phyloP scores from a whole-genome alignment of 495 filamentous ascomycete species.

The Penicillium silybi region DNA sequence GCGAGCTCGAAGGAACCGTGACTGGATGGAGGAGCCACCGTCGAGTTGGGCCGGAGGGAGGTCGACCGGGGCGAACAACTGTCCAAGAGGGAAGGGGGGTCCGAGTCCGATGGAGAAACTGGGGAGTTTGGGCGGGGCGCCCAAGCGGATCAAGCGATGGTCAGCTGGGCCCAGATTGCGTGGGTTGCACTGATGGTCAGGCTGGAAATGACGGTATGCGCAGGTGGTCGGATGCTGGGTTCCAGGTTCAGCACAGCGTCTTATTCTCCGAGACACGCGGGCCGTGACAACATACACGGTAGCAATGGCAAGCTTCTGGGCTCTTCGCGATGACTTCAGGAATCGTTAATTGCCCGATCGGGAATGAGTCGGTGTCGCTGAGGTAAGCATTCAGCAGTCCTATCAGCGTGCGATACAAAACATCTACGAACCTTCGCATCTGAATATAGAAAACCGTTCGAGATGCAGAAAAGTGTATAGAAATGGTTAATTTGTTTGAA shows the following conservation, averaged over 20 bases:
- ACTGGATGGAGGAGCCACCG: conserved; percentile 24
- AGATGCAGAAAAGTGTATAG: neutral
- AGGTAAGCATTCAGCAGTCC: conserved; percentile 10
- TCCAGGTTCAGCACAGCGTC: neutral
- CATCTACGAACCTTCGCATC: neutral
- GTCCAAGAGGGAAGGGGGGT: conserved; percentile 7
- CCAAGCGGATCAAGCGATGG: conserved; percentile 14
- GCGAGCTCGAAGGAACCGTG: conserved; percentile 36
- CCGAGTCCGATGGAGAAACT: conserved; percentile 8
- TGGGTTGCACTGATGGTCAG: conserved; percentile 25
- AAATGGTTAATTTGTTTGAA: neutral
- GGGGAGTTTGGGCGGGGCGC: conserved; percentile 16
- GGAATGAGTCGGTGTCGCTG: conserved; percentile 3
- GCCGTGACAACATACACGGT: neutral
- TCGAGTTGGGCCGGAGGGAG: conserved; percentile 21
- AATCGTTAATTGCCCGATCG: conserved; percentile 13
- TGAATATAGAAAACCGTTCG: neutral
- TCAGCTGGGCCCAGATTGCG: conserved; percentile 15
- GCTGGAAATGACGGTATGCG: conserved; percentile 9
- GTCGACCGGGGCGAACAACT: conserved; percentile 17
- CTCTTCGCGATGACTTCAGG: conserved; percentile 15
- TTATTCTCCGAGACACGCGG: conserved; percentile 12
- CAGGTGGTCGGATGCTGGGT: neutral
- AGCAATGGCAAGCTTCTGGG: neutral
- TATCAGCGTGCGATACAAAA: conserved; percentile 11